Base-by-base conservation (phyloP, 139 green algal species). In the Gonium pectorale region DNA sequence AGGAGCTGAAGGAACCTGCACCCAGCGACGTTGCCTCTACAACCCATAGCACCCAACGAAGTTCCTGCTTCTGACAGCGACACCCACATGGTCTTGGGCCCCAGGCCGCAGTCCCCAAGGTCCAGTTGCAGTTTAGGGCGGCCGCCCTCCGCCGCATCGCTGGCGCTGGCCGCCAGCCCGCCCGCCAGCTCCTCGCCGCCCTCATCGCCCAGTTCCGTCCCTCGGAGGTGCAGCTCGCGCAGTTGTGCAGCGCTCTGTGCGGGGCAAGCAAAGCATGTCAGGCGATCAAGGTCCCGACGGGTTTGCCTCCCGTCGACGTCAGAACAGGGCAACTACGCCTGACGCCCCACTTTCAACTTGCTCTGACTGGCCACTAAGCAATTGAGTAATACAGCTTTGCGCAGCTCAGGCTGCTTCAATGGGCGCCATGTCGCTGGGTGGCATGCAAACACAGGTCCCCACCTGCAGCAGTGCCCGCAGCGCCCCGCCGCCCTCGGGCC, bases 111-210 rank as follows among this genome's bases (percentile, higher is more conserved):
- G 26, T 72, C 67, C 24, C 38, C 31, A 24, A 81, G 24, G 40
- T 87, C 51, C 31, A 87, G 37, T 26, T 31, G 27, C 19, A 19
- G 2, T 7, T 46, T 13, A 29, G 27, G 5, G 37, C 37, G 8
- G 38, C 40, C 21, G 27, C 38, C 60, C 60, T 29, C 60, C 4
- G 9, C 60, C 41, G 64, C 31, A 27, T 17, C 29, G 26, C 27
- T 27, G 26, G 49, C 8, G 27, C 27, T 19, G 22, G 49, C 27
- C 0, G 27, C 38, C 27, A 87, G n/a, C 0, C 51, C 68, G 2
- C 17, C 38, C 31, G 67, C 81, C 24, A 87, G 40, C 38, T 26
- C 81, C 67, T 56, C 54, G 6, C 72, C 81, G 40, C 81, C 81
- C 37, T 41, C 33, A 29, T 87, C 81, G 27, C 52, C 68, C n/a